Conservation (phyloP, 2,329 filamentous ascomycete species). For the Penicillium sp. region DNA sequence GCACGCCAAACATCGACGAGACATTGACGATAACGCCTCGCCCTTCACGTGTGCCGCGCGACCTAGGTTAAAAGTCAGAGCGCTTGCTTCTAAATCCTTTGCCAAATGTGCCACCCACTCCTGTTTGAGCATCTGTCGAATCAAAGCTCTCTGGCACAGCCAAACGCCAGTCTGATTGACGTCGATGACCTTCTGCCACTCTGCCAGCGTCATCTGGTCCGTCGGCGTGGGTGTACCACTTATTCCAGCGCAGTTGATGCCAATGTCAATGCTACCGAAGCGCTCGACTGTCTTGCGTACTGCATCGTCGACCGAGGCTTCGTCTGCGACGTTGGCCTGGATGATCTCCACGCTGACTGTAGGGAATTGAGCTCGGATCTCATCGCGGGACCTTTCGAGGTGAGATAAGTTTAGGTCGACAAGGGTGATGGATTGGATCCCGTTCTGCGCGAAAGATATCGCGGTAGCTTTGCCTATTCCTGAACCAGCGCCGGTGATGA, state of each 20-base stretch:
- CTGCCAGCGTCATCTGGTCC: conserved; percentile 49
- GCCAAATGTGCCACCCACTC: conserved; percentile 20
- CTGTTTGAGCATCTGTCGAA: conserved; percentile 31
- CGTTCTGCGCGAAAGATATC: conserved; percentile 50
- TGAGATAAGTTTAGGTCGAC: conserved; percentile 51
- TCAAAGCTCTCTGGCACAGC: conserved; percentile 58
- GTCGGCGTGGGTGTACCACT: conserved; percentile 47
- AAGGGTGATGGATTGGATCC: conserved; percentile 53
- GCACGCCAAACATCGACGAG: conserved; percentile 27
- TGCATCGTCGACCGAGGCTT: conserved; percentile 47
- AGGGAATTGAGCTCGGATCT: conserved; percentile 43
- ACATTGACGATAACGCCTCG: conserved; percentile 31
- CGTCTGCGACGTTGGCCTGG: conserved; percentile 51
- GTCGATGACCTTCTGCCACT: conserved; percentile 55
- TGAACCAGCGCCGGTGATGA: conserved; percentile 31
- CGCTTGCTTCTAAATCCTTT: accelerated
- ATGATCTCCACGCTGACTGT: conserved; percentile 46
- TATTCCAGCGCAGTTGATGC: conserved; percentile 60
- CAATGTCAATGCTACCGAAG: conserved; percentile 59
- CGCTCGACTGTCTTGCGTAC: conserved; percentile 45
- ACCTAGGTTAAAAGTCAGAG: conserved; percentile 5
- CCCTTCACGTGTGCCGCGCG: conserved; percentile 19
- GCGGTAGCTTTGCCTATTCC: conserved; percentile 58
- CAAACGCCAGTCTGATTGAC: conserved; percentile 61
- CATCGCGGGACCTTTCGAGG: conserved; percentile 32